Base-by-base conservation (phyloP, 768 basidiomycete species). In the Hemileccinum rubropunctum region DNA sequence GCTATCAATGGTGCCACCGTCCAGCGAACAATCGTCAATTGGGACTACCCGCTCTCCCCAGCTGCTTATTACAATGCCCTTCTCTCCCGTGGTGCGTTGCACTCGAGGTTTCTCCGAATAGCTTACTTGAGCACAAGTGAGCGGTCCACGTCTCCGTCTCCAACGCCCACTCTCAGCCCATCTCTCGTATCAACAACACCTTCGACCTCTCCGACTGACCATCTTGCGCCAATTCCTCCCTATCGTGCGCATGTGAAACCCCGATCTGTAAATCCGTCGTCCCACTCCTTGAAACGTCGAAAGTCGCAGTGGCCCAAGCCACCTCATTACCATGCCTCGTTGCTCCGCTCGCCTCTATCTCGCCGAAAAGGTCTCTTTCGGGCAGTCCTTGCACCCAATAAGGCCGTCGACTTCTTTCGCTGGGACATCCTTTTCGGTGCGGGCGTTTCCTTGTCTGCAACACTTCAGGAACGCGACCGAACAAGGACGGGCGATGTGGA, bases 321-420 rank as follows among this genome's bases (percentile, higher is more conserved):
- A 11, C 64, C 64, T 18, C 58, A 66, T 28, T 64, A 65, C 35
- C 64, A 65, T 4, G 54, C 64, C 28, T 52, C 64, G 9, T 15
- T 65, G 11, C 64, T 65, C 41, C 64, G 64, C 10, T 56, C 62
- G 0, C 58, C 64, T 34, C 37, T 66, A 0, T 59, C 64, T 8
- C 57, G 44, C 17, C 57, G 64, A 23, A 66, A 58, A 14, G 64
- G 64, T 15, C 58, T 56, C 37, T 66, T 66, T 27, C 45, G 64
- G 13, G 53, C 54, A 17, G 42, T 62, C 0, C 54, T 64, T 11
- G 42, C 53, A 3, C 54, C 62, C 13, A 40, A 18, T 12, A 44
- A 55, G 28, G 62, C 58, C 6, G 49, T 61, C 35, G 64, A 65
- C 50, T 66, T 64, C 15, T 66, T 65, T 48, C 62, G 62, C 1